Evolutionary conservation across 2,329 filamentous ascomycete species (phyloP), one percentile per base, ranked within the genome.

Genomic region (Fusarium graminum): DNA sequence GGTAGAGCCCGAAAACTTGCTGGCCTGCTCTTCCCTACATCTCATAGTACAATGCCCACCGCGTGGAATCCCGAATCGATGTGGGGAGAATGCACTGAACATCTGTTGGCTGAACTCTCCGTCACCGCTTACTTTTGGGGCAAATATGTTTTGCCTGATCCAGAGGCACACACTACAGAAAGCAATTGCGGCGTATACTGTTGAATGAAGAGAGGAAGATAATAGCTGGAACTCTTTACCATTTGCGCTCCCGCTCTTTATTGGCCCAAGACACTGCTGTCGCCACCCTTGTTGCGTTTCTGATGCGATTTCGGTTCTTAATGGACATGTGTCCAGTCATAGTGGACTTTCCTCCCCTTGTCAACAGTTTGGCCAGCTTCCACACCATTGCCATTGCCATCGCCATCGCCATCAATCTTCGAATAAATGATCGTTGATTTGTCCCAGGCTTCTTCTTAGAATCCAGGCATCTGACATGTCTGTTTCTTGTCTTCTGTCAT

Each of bases 61-160:
- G 32, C 32, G n/a, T 34, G 4, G 22, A 22, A 22, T 22, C 22
- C 22, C 22, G 22, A 53, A 41, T 49, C n/a, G 30, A 36, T 19
- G 22, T 51, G 51, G 65, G 40, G 52, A 41, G 46, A 50, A 22
- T 47, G 65, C 65, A 68, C 65, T 47, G 65, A 54, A 60, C 60
- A 62, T 39, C 13, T 34, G 17, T 29, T 25, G 60, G 60, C 41
- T 44, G 41, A 41, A 41, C 44, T 46, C 55, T 58, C 51, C 22
- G 49, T 42, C 22, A 52, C 39, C 38, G 47, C 62, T 68, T 65
- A 47, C 40, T 49, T 42, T 50, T n/a, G 29, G 40, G 47, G 44
- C 52, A 68, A 68, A 65, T 51, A 65, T 61, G 12, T 51, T 56
- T 42, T 34, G 38, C 51, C 32, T 39, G 16, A 36, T 36, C 34